phyloP scores from a whole-genome alignment of 345 rosid species.

The Eucalyptus pumila region DNA sequence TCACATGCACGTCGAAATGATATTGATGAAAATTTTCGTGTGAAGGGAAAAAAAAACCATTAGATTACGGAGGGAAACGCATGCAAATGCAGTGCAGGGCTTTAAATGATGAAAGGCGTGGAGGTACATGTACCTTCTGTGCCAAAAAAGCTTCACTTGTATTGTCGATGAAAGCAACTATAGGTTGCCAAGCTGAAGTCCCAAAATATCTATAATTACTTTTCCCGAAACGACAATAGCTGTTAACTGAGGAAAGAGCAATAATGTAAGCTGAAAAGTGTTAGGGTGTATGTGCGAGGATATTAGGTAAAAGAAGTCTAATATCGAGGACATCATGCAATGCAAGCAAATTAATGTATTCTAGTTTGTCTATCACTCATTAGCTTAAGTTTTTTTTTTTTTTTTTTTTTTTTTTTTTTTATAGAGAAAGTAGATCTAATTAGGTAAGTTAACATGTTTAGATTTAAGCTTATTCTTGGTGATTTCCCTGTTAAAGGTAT shows the following conservation, averaged over 20 bases:
- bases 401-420: no score
- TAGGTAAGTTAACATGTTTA: rapidly evolving
- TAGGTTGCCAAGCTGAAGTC: background rate
- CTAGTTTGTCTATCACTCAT: rapidly evolving
- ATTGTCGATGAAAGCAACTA: background rate
- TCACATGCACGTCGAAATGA: background rate
- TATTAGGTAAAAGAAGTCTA: background rate
- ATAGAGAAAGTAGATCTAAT: background rate
- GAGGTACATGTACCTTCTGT: background rate
- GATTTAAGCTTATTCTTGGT: background rate
- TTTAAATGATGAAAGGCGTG: background rate
- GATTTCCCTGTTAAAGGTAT: background rate
- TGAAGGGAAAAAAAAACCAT: background rate
- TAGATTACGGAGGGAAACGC: background rate
- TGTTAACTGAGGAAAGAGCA: background rate
- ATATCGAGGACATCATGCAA: background rate
- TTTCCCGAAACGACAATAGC: background rate
- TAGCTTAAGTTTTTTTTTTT: background rate
- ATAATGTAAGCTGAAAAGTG: background rate
- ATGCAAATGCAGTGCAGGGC: background rate
- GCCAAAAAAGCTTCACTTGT: background rate
- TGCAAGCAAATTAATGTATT: background rate
- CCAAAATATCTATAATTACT: background rate
- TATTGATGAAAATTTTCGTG: background rate
- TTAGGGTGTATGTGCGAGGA: background rate